Base-by-base conservation (phyloP, 441 rosid species). In the Gossypium aridum region DNA sequence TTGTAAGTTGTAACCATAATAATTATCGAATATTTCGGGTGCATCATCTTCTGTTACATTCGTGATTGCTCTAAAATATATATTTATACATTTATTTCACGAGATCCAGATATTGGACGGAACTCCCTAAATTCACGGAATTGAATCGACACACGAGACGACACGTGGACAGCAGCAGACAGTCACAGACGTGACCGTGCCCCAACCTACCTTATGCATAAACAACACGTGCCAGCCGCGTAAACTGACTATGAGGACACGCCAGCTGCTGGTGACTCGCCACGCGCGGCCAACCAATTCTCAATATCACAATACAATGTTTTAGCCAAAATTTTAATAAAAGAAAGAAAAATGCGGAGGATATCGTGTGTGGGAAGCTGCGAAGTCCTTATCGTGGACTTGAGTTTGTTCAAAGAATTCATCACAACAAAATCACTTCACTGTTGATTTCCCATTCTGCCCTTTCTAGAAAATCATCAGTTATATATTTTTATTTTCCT, bases 221-320 rank as follows among this genome's bases (percentile, higher is more conserved):
- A 12, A 3, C 3, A 71, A 72, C 76, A 64, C 78, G 78, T 78
- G 83, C 43, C 4, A 7, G 53, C 6, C 6, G 19, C 14, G 1
- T 67, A 23, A 31, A 28, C 56, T 22, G 56, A 67, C 56, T 26
- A 19, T 19, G 31, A n/a, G 13, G 56, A 4, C 7, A 6, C 6
- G 34, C 10, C 54, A 10, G 55, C 55, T 5, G 10, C 34, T 20
- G 54, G 12, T 22, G 12, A 13, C 34, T 2, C 10, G 2, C 71
- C 56, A 67, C 57, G 37, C 23, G 56, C 12, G 7, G 56, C 6
- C 57, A 3, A 67, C 56, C 7, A 22, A 37, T 28, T 68, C 8
- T 14, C 77, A 49, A 63, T 78, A 76, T 81, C 71, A 49, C 70
- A 78, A 77, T 81, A 75, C 76, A 12, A 20, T 25, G 56, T 39